phyloP scores from a whole-genome alignment of 108 stramenopile species.

The Schizochytrium sp. region DNA sequence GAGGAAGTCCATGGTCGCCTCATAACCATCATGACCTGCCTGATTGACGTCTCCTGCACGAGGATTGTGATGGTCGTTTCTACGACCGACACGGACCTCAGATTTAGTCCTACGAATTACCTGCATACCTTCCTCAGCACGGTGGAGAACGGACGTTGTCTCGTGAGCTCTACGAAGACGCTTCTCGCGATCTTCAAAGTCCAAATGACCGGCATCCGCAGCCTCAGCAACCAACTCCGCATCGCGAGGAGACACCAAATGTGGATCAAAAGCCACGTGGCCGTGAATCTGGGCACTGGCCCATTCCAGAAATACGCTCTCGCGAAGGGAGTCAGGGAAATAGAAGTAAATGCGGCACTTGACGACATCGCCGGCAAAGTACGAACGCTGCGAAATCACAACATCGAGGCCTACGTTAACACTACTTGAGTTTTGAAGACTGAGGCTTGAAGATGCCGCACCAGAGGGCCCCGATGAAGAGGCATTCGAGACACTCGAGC shows the following conservation, averaged over 20 bases:
- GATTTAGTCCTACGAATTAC: not conserved
- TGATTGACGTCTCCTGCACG: not conserved
- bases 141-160: not conserved
- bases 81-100: slow-evolving; percentile 3
- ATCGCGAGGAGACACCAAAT: slow-evolving; percentile 34
- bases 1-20: slow-evolving; percentile 15
- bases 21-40: not conserved
- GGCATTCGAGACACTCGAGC: no score
- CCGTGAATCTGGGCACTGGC: slow-evolving; percentile 54
- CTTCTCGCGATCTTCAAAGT: slow-evolving; percentile 53
- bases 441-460: no score
- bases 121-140: not conserved
- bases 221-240: slow-evolving; percentile 46
- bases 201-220: not conserved
- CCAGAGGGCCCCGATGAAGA: no score
- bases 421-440: no score
- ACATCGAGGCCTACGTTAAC: slow-evolving; percentile 7
- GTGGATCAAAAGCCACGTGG: slow-evolving; percentile 57
- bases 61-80: not conserved
- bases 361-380: slow-evolving; percentile 46
- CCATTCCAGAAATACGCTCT: slow-evolving; percentile 35
- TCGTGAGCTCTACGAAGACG: slow-evolving; percentile 8
- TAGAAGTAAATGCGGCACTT: slow-evolving; percentile 53
- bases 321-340: not conserved
- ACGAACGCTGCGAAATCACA: slow-evolving; percentile 57